Base-by-base conservation (phyloP, 345 rosid species). In the Lenwebbia sp. region DNA sequence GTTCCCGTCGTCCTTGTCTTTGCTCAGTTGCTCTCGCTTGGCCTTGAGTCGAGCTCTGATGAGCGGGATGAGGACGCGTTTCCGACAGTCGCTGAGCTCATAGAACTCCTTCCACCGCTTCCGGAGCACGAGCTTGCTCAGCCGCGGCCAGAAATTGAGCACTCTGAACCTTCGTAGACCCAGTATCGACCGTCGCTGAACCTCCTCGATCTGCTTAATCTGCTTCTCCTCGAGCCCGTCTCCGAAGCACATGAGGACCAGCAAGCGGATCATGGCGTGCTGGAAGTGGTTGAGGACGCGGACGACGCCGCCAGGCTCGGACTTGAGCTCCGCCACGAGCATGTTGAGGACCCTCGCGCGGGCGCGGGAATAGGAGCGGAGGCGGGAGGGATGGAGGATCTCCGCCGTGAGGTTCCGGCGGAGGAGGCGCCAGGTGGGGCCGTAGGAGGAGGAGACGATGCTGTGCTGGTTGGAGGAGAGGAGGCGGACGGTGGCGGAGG, bases 381-480 rank as follows among this genome's bases (percentile, higher is more conserved):
- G 30, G 28, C 83, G 54, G 50, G 86, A 26, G 25, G 86, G 86
- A 47, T 75, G 86, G 54, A 85, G 83, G 53, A 76, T 85, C 52
- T 75, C 83, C 8, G 70, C 83, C 11, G 83, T 53, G 25, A 85
- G 86, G 86, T 85, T 85, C 3, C 83, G 86, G 53, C 83, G 86
- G 37, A 85, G 44, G 70, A 60, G 30, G 50, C 83, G 81, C 86
- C 86, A 85, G 25, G 26, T 41, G 53, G 74, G 86, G 54, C 86
- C 74, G 12, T 40, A 54, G 83, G 17, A 54, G 49, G 83, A 30
- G 70, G 83, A 3, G 83, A 1, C 26, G 52, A 85, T 85, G 28
- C 4, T 85, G 23, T 40, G 86, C 23, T 41, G 86, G 52, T 85
- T 55, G 70, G 53, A 41, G 83, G 50, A 70, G 21, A 54, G 3